phyloP scores from a whole-genome alignment of 768 basidiomycete species.

The Xerocomus potaroensis region DNA sequence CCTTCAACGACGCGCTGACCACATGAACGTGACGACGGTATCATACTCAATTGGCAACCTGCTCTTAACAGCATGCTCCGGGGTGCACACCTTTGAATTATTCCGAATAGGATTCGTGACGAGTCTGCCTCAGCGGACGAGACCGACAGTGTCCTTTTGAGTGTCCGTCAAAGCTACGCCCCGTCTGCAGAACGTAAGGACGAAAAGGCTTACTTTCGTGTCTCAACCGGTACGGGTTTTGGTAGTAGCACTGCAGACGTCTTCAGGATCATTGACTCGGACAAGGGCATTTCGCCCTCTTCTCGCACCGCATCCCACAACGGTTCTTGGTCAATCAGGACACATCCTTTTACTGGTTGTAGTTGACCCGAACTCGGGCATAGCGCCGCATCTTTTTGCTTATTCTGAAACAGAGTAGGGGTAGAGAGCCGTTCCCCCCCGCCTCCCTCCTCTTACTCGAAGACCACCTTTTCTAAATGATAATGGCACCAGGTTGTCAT shows the following conservation, averaged over 20 bases:
- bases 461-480: not conserved
- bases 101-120: slow-evolving; percentile 14
- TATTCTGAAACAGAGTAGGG: slow-evolving; percentile 1
- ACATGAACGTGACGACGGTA: slow-evolving; percentile 23
- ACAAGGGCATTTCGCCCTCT: slow-evolving; percentile 11
- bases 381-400: slow-evolving; percentile 8
- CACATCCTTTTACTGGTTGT: not conserved
- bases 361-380: slow-evolving; percentile 6
- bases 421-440: not conserved
- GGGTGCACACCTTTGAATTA: slow-evolving; percentile 8
- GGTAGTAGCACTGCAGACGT: slow-evolving; percentile 16
- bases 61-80: not conserved
- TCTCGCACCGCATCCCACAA: slow-evolving; percentile 1
- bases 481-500: not conserved
- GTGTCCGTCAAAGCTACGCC: not conserved
- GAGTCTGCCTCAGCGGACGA: not conserved
- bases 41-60: slow-evolving; percentile 28
- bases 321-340: not conserved
- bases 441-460: not conserved
- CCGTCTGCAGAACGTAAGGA: not conserved
- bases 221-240: not conserved
- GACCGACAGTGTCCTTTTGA: not conserved
- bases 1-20: slow-evolving; percentile 5
- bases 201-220: not conserved
- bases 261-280: slow-evolving; percentile 21